These are phyloP conservation scores for Lathyrus oleraceus DNA, from an alignment of 306 rosid species.

Conservation along the genomic window DNA sequence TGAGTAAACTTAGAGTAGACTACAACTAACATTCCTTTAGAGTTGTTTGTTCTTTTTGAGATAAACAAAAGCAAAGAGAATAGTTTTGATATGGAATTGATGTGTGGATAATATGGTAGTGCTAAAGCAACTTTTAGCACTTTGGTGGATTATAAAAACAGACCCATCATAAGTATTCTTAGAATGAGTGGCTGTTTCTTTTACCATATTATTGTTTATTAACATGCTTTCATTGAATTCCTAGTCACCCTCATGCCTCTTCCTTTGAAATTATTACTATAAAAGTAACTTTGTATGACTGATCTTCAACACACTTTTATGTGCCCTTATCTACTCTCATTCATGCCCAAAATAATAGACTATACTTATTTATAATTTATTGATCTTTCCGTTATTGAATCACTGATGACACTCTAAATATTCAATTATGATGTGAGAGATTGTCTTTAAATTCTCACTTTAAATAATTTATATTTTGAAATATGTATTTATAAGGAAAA, in stretches of 20 bases:
- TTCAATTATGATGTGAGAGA: too few species aligned
- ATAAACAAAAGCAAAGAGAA: too few species aligned
- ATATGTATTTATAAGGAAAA: too few species aligned
- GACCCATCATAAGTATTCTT: not conserved
- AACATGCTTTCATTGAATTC: slow-evolving; percentile 16
- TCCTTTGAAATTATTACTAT: slow-evolving; percentile 36
- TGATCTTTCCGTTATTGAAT: too few species aligned
- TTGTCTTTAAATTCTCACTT: too few species aligned
- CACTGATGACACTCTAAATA: too few species aligned
- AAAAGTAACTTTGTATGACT: not conserved
- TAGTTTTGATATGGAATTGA: not conserved
- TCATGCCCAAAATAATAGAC: slow-evolving; percentile 9
- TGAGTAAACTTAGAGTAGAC: too few species aligned
- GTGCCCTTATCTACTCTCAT: slow-evolving; percentile 27
- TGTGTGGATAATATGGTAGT: not conserved
- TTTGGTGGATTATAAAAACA: slow-evolving; percentile 22
- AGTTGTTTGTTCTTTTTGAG: too few species aligned
- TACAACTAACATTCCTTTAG: too few species aligned
- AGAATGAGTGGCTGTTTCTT: slow-evolving; percentile 19
- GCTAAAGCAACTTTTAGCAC: slow-evolving; percentile 13
- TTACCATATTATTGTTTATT: slow-evolving; percentile 15
- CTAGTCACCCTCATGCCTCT: slow-evolving; percentile 34
- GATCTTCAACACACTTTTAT: slow-evolving; percentile 20
- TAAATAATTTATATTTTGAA: too few species aligned
- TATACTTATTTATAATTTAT: not conserved